phyloP scores from a whole-genome alignment of 2,329 filamentous ascomycete species.

The Coleophoma cylindrospora region DNA sequence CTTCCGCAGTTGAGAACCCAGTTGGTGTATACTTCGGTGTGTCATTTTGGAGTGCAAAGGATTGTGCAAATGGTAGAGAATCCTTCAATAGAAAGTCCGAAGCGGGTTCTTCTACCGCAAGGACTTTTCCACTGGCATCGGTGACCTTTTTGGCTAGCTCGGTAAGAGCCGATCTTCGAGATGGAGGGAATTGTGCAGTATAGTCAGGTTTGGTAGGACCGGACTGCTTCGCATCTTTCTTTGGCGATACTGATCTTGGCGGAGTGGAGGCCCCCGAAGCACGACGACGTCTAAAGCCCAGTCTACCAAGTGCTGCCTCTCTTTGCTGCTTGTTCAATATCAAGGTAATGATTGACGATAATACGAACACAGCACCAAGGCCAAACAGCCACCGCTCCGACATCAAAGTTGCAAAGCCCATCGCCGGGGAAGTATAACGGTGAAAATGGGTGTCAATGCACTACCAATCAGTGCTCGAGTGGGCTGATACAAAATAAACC shows the following conservation, averaged over 20 bases:
- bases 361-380: slow-evolving; percentile 17
- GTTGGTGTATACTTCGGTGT: slow-evolving; percentile 51
- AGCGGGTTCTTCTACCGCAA: slow-evolving; percentile 11
- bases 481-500: too few species aligned
- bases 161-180: slow-evolving; percentile 18
- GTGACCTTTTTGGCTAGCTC: slow-evolving; percentile 17
- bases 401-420: slow-evolving; percentile 11
- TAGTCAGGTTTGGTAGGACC: slow-evolving; percentile 12
- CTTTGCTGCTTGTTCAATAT: slow-evolving; percentile 16
- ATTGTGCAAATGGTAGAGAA: slow-evolving; percentile 15
- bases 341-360: slow-evolving; percentile 13
- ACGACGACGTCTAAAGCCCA: slow-evolving; percentile 21
- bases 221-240: background rate
- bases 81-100: slow-evolving; percentile 13
- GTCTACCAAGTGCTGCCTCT: slow-evolving; percentile 15
- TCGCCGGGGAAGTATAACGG: slow-evolving; percentile 1
- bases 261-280: slow-evolving; percentile 25
- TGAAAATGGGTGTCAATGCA: background rate
- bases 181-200: slow-evolving; percentile 20
- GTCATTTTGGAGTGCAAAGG: slow-evolving; percentile 19
- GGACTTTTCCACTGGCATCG: slow-evolving; percentile 9
- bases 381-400: slow-evolving; percentile 17
- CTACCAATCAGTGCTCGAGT: too few species aligned
- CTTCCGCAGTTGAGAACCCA: slow-evolving; percentile 65
- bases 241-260: slow-evolving; percentile 23